Percentiles rank a stretch among this genome's conserved stretches.
These are phyloP conservation scores for Fusarium pilosicola DNA, from an alignment of 2,329 filamentous ascomycete genomes.

Conservation along the genomic window DNA sequence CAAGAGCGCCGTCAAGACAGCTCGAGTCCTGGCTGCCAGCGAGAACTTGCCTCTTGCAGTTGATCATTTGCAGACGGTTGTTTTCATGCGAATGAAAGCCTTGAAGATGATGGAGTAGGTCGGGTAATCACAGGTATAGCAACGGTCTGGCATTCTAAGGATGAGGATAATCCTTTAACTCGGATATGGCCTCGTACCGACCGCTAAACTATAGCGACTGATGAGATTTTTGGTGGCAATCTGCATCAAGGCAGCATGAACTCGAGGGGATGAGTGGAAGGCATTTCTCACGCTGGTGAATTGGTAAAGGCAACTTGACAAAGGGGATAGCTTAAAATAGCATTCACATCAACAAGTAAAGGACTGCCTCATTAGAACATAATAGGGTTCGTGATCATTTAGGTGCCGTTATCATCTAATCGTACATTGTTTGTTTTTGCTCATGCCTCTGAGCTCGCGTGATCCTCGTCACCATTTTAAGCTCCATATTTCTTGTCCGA, in stretches of 20 bases:
- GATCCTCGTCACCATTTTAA: not conserved
- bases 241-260: not conserved
- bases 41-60: not conserved
- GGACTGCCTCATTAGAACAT: not conserved
- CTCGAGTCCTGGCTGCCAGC: slow-evolving; percentile 3
- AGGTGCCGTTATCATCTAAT: slow-evolving; percentile 1
- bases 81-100: slow-evolving; percentile 2
- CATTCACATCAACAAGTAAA: not conserved
- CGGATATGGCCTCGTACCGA: not conserved
- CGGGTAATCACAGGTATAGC: rapidly evolving
- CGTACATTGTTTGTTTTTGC: not conserved
- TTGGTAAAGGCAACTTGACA: not conserved
- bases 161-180: not conserved
- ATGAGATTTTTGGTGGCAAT: not conserved
- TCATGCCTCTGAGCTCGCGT: not conserved
- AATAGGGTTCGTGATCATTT: slow-evolving; percentile 8
- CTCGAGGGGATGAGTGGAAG: not conserved
- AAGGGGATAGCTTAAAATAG: not conserved
- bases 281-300: not conserved
- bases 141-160: not conserved
- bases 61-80: slow-evolving; percentile 6
- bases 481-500: slow-evolving; percentile 62
- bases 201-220: too few relatives aligned
- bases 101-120: not conserved
- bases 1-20: slow-evolving; percentile 21